phyloP scores from a whole-genome alignment of 2,329 filamentous ascomycete genomes.

The Aspergillus transmontanensis region DNA sequence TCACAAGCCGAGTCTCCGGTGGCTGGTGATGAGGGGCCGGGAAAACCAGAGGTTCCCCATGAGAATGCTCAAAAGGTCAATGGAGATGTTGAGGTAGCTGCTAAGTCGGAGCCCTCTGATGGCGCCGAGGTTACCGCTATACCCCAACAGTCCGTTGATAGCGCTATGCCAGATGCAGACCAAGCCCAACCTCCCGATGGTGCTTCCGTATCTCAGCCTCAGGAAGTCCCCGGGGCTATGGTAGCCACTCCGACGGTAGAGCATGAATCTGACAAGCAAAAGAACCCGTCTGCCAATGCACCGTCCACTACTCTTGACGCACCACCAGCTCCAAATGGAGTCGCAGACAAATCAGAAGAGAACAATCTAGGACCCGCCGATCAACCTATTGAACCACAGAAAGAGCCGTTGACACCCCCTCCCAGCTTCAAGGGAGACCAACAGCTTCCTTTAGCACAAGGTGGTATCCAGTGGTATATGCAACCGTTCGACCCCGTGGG shows the following conservation, averaged over 20 bases:
- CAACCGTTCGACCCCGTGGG: constrained; percentile 77
- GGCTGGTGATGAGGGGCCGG: constrained; percentile 42
- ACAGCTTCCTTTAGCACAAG: constrained; percentile 61
- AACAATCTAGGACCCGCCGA: constrained; percentile 46
- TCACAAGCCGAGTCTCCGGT: constrained; percentile 48
- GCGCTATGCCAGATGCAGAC: constrained; percentile 16
- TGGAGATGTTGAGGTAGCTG: constrained; percentile 21
- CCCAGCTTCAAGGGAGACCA: constrained; percentile 46
- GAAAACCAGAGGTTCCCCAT: constrained; percentile 50
- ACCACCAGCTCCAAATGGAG: constrained; percentile 27
- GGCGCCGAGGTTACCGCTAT: constrained; percentile 16
- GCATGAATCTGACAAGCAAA: constrained; percentile 18
- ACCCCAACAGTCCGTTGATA: constrained; percentile 14
- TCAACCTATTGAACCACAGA: constrained; percentile 38
- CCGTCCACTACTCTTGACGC: constrained; percentile 38
- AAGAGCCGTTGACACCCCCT: constrained; percentile 42
- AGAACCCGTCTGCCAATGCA: constrained; percentile 29
- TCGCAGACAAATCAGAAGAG: constrained; percentile 28
- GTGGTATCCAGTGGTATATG: constrained; percentile 88
- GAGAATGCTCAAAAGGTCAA: constrained; percentile 27
- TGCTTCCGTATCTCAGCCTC: constrained; percentile 7
- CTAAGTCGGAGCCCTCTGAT: constrained; percentile 30
- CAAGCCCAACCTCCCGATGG: constrained; percentile 12
- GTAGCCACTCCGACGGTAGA: constrained; percentile 12
- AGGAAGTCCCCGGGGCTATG: constrained; percentile 4